Evolutionary conservation across 2,329 filamentous ascomycete genomes (phyloP), one percentile per base, ranked within the genome.

Genomic region (Colletotrichum sp.): DNA sequence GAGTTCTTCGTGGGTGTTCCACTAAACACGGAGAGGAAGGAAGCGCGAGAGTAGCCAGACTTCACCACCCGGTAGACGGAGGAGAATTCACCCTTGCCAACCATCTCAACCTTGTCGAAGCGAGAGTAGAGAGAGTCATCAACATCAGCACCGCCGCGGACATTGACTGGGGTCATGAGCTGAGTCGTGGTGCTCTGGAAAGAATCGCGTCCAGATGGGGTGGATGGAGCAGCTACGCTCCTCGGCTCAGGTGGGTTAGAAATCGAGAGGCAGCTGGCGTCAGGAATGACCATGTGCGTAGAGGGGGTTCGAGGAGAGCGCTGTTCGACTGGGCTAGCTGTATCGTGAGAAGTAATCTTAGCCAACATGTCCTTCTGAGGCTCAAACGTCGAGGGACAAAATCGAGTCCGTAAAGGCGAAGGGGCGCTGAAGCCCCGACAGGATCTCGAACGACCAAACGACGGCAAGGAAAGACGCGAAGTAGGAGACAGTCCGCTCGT

Each of bases 1-100:
- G 89, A 78, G 27, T 80, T 78, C 28, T 80, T 87, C 13, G 87
- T 87, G 2, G 90, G 87, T 2, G 89, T 90, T 75, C 84, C 84
- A 61, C 86, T 86, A 71, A 88, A 84, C 66, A 84, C 81, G 12
- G 75, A 71, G 52, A 79, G 79, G 69, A 80, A 78, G 2, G 79
- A 79, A 7, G 57, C 70, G 12, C 79, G 78, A 32, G 82, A 76
- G n/a, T 82, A 80, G 11, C 79, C 78, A 12, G 80, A 80, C 63
- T 85, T 82, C 16, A 91, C 91, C 6, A 98, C 96, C 44, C 94
- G 92, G 83, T 95, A 99, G 1, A 99, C 97, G 72, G 94, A 92
- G 0, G 97, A 98, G 82, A 99, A 99, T 83, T 98, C 96, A 74
- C 97, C 97, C 75, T 93, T 93, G 64, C 96, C 96, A 78, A 96